Evolutionary conservation across 2,329 filamentous ascomycete species (phyloP), one percentile per base, ranked within the genome.

Genomic region (Madurella mycetomatis): DNA sequence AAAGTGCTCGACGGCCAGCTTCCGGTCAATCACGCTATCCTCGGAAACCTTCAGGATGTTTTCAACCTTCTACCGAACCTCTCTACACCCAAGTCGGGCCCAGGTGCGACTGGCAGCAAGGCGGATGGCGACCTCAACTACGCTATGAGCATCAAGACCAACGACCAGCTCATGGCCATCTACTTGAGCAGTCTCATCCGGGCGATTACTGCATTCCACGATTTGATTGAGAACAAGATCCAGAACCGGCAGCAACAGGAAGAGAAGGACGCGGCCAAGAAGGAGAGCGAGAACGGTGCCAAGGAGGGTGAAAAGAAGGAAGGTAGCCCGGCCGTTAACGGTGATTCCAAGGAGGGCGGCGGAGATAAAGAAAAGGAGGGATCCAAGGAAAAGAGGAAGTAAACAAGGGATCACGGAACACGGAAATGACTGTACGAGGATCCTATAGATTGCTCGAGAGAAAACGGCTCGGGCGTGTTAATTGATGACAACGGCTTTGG

Each of bases 171-270:
- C 61, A 96, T 99, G 89, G 85, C 92, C 49, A 97, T 99, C 71
- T 99, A 99, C 73, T 80, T 99, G 51, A 95, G 90, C 75, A 95
- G 90, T 76, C 77, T 97, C 77, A 97, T 99, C 73, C 84, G 94
- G 58, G 94, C 94, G 54, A 99, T 99, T 68, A 97, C 94, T 12
- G 94, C 94, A 8, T 99, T 97, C 86, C 94, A 99, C 72, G 94
- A 99, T 70, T 76, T 99, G 63, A 99, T 99, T 63, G 94, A 99
- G 78, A 99, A 99, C 79, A 99, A 99, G 82, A 96, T 97, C 64
- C 92, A 97, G 77, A 99, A 99, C 76, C 84, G 92, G 71, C 92
- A 97, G 74, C 90, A 95, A 71, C 88, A 95, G 67, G 94, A 97
- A 69, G 94, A 99, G 68, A 92, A 92, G 75, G 92, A 97, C 65